phyloP scores from a whole-genome alignment of 768 basidiomycete genomes.

The Phylloporus rhodoxanthus region DNA sequence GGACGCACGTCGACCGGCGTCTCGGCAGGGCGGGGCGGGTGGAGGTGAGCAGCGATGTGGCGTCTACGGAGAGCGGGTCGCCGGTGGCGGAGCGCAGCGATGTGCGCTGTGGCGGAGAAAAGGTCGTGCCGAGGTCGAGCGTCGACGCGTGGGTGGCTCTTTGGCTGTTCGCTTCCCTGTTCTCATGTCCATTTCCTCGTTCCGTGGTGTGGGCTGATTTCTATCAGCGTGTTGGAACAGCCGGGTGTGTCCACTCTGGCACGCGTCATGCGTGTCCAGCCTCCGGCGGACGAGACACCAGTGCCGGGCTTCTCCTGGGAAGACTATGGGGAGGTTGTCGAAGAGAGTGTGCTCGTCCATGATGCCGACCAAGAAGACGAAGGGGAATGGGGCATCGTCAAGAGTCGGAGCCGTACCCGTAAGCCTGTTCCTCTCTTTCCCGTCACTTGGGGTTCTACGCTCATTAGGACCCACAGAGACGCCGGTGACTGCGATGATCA shows the following conservation, averaged over 20 bases:
- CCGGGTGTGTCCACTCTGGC: slow-evolving; percentile 50
- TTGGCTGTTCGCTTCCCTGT: neutral
- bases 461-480: slow-evolving; percentile 14
- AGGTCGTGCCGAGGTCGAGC: slow-evolving; percentile 55
- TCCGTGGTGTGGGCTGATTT: neutral
- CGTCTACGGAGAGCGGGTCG: slow-evolving; percentile 45
- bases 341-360: slow-evolving; percentile 35
- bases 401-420: slow-evolving; percentile 45
- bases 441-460: neutral
- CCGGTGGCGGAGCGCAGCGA: slow-evolving; percentile 31
- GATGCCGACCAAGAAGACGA: slow-evolving; percentile 71
- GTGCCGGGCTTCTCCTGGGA: slow-evolving; percentile 67
- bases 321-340: slow-evolving; percentile 66
- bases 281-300: slow-evolving; percentile 51
- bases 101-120: no score
- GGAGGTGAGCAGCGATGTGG: slow-evolving; percentile 45
- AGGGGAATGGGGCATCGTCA: slow-evolving; percentile 72
- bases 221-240: slow-evolving; percentile 54
- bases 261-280: slow-evolving; percentile 67
- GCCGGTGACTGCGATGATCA: slow-evolving; percentile 8
- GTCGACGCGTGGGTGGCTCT: slow-evolving; percentile 58
- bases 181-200: neutral
- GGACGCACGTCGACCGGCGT: slow-evolving; percentile 63
- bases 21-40: slow-evolving; percentile 7
- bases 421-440: slow-evolving; percentile 11